A percentile compares a stretch with the other conserved stretches of the same genome.
Conservation (phyloP, 306 rosid genomes). For the Mimosa pudica region DNA sequence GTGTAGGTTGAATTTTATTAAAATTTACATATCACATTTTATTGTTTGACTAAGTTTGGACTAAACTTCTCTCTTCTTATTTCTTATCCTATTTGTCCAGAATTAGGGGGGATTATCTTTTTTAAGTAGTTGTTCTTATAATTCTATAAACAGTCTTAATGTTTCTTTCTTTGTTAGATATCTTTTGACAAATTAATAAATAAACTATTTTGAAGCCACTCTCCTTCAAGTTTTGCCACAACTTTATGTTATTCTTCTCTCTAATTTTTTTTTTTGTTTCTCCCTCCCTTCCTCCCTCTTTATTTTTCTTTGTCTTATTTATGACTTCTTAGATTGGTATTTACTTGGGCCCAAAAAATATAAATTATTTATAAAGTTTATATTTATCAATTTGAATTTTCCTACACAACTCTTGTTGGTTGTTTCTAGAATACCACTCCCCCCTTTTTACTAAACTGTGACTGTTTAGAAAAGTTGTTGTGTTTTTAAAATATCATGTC, state of each 20-base stretch:
- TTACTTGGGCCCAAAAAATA: neutral
- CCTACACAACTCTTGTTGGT: neutral
- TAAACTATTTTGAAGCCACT: neutral
- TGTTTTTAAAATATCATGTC: no score
- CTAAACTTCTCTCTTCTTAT: neutral
- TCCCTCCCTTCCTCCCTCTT: neutral
- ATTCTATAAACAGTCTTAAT: neutral
- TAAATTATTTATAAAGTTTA: neutral
- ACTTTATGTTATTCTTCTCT: neutral
- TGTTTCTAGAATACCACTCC: neutral
- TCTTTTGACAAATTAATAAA: neutral
- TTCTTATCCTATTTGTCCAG: neutral
- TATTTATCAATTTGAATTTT: constrained; percentile 10
- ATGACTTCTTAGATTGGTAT: neutral
- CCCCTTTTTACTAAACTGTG: neutral
- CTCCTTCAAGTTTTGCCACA: neutral
- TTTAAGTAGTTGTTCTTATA: neutral
- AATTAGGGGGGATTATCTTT: neutral
- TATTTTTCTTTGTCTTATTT: no score
- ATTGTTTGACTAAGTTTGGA: neutral
- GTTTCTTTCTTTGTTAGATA: neutral
- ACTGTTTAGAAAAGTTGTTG: neutral
- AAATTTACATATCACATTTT: neutral
- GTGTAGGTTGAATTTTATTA: neutral
- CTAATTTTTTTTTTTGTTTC: no score